Evolutionary conservation across 495 filamentous ascomycete genomes (phyloP), one percentile per base, ranked within the genome.

Genomic region (Tuber brumale): DNA sequence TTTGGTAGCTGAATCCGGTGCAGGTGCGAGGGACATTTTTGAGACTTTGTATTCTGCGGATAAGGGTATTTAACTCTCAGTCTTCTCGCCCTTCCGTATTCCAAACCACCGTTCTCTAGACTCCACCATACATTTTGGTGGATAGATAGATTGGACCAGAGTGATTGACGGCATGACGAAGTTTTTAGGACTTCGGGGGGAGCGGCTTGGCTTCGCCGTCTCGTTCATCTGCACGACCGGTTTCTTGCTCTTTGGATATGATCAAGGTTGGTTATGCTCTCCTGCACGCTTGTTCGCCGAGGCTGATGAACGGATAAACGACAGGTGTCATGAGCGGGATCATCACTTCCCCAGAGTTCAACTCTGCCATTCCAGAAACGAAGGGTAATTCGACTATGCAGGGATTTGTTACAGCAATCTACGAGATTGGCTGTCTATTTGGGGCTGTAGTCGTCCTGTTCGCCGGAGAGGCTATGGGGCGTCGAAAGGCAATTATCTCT

Each of bases 341-440:
- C 80, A 94, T 95, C 77, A 90, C 89, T 69, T 89, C 92, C 0
- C 85, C 86, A 0, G 88, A 88, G 16, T 96, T 96, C 86, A 91
- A 90, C 83, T 79, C 88, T 42, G 86, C 90, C 23, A 93, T 95
- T 81, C 88, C 89, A 19, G 89, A 89, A 66, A 92, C 91, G 1
- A 87, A 86, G 71, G 84, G 86, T 78, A 86, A 93, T 80, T 84
- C 89, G 8, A 90, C 90, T 1, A 93, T 93, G 89, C 92, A 94
- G 82, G 93, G 91, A 43, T 85, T 92, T 31, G 91, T 95, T 21
- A 95, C 93, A 3, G 91, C 93, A 4, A 92, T 96, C 69, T 95
- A 94, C 82, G 92, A 94, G 80, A 87, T 94, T 51, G 93, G 92
- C 37, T 94, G 93, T 85, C 84, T 95, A 27, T 82, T 88, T 16